phyloP scores from a whole-genome alignment of 352 stramenopile species.

The Phytophthora agathidicida region DNA sequence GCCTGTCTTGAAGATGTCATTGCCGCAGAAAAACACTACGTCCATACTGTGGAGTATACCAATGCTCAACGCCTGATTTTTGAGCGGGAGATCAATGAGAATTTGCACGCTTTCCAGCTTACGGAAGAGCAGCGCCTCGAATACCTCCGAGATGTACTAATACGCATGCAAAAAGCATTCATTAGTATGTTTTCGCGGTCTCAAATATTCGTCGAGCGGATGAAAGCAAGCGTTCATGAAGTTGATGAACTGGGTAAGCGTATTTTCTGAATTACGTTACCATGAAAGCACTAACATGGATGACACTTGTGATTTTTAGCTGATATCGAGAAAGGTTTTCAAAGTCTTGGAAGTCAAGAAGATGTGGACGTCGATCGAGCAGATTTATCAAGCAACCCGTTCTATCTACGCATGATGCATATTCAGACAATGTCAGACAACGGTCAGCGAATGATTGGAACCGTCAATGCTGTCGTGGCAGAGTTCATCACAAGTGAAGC shows the following conservation, averaged over 20 bases:
- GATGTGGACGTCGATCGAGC: slow-evolving; percentile 47
- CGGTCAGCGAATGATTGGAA: slow-evolving; percentile 59
- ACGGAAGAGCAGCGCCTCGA: slow-evolving; percentile 86
- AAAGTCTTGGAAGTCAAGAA: slow-evolving; percentile 53
- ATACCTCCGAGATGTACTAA: slow-evolving; percentile 77
- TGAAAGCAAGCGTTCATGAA: slow-evolving; percentile 52
- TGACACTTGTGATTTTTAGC: slow-evolving; percentile 33
- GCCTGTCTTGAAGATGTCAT: slow-evolving; percentile 71
- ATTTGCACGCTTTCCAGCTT: slow-evolving; percentile 79
- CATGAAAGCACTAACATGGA: not conserved
- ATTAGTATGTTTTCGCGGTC: slow-evolving; percentile 52
- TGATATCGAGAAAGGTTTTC: slow-evolving; percentile 80
- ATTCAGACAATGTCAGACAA: slow-evolving; percentile 75
- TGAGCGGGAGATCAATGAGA: slow-evolving; percentile 78
- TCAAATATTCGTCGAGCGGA: slow-evolving; percentile 47
- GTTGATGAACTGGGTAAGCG: slow-evolving; percentile 77
- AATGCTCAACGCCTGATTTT: slow-evolving; percentile 71
- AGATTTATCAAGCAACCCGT: slow-evolving; percentile 64
- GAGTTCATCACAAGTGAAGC: slow-evolving; percentile 70
- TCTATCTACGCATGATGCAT: slow-evolving; percentile 69
- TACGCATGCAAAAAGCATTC: slow-evolving; percentile 70
- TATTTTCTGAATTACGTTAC: not conserved
- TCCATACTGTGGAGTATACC: slow-evolving; percentile 67
- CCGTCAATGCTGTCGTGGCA: slow-evolving; percentile 54
- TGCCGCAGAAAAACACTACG: slow-evolving; percentile 69